Evolutionary conservation across 2,329 filamentous ascomycete species (phyloP).

Genomic region (Cytospora mali): DNA sequence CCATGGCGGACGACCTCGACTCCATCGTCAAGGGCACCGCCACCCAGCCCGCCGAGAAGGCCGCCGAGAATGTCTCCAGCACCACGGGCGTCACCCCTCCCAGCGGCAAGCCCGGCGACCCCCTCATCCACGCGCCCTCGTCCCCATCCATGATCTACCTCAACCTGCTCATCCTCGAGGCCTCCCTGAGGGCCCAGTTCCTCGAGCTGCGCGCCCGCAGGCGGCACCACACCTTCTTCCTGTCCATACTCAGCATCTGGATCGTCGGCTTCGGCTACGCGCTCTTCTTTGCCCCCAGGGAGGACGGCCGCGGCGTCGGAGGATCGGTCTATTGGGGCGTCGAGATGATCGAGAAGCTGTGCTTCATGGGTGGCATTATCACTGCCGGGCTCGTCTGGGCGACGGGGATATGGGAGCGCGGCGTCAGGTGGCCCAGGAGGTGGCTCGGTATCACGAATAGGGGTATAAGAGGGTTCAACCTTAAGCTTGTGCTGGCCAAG

Average conservation of each 20-base stretch:
- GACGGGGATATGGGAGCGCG: slow-evolving; percentile 94
- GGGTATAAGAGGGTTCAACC: slow-evolving; percentile 89
- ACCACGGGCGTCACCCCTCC: slow-evolving; percentile 49
- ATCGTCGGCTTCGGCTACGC: slow-evolving; percentile 83
- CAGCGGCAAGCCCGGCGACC: slow-evolving; percentile 61
- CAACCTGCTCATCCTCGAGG: slow-evolving; percentile 95
- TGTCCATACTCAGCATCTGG: slow-evolving; percentile 80
- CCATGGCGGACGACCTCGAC: slow-evolving; percentile 73
- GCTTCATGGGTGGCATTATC: slow-evolving; percentile 86
- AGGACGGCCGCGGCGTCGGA: slow-evolving; percentile 88
- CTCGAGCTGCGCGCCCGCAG: slow-evolving; percentile 85
- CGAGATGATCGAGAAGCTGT: slow-evolving; percentile 86
- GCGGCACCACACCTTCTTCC: slow-evolving; percentile 90
- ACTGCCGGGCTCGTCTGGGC: slow-evolving; percentile 88
- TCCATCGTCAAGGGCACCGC: slow-evolving; percentile 86
- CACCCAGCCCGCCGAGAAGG: slow-evolving; percentile 63
- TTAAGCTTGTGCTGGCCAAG: slow-evolving; percentile 89
- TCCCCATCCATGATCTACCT: slow-evolving; percentile 96
- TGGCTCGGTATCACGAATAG: slow-evolving; percentile 91
- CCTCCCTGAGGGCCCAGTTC: slow-evolving; percentile 89
- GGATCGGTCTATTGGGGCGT: slow-evolving; percentile 97
- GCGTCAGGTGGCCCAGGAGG: slow-evolving; percentile 88
- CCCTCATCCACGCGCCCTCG: slow-evolving; percentile 80
- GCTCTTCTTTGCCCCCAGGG: slow-evolving; percentile 91
- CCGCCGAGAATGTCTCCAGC: slow-evolving; percentile 46